Base-by-base conservation (phyloP, 1,139 yeast species). In the Candida dubliniensis region DNA sequence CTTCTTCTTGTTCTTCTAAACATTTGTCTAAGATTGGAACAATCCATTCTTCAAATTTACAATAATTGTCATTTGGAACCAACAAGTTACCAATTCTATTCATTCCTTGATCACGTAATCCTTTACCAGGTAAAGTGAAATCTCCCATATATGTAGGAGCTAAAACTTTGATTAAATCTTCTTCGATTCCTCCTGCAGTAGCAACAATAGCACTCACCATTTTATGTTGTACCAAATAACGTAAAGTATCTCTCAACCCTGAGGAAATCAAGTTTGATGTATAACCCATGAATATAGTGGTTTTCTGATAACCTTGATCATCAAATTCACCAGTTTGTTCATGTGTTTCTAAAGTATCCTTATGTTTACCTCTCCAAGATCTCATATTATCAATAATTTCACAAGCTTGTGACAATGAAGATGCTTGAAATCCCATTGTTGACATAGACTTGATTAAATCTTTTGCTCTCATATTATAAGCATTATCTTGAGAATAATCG, bases 381-480 rank as follows among this genome's bases (percentile, higher is more conserved):
- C 96, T 80, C 99, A 93, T 95, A 43, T 87, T 82, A 59, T 91
- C 81, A 49, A 93, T 89, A 53, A 93, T 87, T 25, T 88, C 95
- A 63, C 97, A 90, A 2, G 97, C 97, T 55, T 82, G 75, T 26
- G 90, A 84, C 36, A 93, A 76, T 2, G 95, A 78, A 14, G 91
- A 79, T 5, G 96, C 99, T 69, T 93, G 99, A 74, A 93, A 95
- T n/a, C 99, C 99, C 97, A 93, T 93, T 38, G 82, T 82, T 56
- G 74, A 80, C 99, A 95, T 93, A 34, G 95, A 80, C 31, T 72
- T 74, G 52, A 93, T 78, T 53, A 93, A 72, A 58, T 88, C 95
- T 13, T 76, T 74, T 25, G 98, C 98, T 41, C 75, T 72, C 79
- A 87, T 82, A 64, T 89, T 81, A 51, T 69, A 74, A 14, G 86